A percentile compares a stretch with the other conserved stretches of the same genome.
phyloP scores from a whole-genome alignment of 495 filamentous ascomycete genomes.

The Aspergillus cavernicola region DNA sequence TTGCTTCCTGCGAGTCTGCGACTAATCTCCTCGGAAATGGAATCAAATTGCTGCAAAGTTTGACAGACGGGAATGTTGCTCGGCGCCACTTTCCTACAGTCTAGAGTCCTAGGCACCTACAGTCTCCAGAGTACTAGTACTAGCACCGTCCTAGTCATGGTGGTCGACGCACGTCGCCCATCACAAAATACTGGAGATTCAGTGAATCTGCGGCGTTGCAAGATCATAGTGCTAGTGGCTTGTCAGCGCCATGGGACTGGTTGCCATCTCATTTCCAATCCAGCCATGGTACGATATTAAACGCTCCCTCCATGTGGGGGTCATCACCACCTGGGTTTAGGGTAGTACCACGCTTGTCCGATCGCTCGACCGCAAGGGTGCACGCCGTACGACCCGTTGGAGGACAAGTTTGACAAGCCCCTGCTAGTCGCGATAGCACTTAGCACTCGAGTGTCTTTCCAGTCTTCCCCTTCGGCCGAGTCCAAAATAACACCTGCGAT shows the following conservation, averaged over 20 bases:
- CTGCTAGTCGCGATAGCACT: background rate
- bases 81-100: constrained; percentile 15
- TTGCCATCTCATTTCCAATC: background rate
- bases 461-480: background rate
- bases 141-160: background rate
- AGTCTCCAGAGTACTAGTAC: constrained; percentile 3
- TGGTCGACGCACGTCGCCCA: background rate
- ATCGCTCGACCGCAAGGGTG: constrained; percentile 1
- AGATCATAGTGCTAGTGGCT: constrained; percentile 7
- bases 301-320: constrained; percentile 2
- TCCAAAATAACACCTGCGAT: background rate
- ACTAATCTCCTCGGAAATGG: constrained; percentile 8
- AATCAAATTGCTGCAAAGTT: constrained; percentile 3
- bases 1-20: background rate
- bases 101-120: constrained; percentile 8
- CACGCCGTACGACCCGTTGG: constrained; percentile 4
- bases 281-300: background rate
- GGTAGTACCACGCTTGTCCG: constrained; percentile 4
- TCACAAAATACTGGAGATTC: constrained; percentile 6
- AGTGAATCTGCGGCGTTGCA: constrained; percentile 16
- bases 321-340: background rate
- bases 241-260: background rate
- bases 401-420: background rate
- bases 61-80: constrained; percentile 14
- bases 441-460: background rate